Evolutionary conservation across 75 land plant species (phyloP), one percentile per base, ranked within the genome.

Genomic region (Selaginella tamariscina): DNA sequence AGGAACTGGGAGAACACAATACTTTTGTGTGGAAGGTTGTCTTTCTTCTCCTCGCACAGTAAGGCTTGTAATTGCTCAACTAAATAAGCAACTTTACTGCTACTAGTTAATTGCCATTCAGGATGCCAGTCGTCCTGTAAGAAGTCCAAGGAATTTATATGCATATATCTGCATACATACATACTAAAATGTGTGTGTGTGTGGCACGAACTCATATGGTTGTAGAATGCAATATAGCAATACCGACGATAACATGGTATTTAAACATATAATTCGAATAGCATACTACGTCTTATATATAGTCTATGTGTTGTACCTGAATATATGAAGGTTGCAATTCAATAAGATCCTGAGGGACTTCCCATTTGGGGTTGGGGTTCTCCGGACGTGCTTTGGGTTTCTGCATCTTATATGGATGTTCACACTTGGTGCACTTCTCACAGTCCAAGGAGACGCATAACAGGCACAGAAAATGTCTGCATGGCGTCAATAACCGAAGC

Each of bases 331-430:
- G 96, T 56, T 93, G 98, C 65, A 93, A 77, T 72, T 93, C 98
- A 60, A 93, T 93, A 49, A 93, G 96, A 67, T 93, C 98, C 56
- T 93, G 84, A 0, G 98, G 98, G 30, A 93, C 98, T 60, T 95
- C 85, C 98, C 96, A 93, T 73, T 93, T 86, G 21, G 98, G 98
- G 62, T 86, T 86, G 0, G 98, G 98, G 70, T 93, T 93, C 69
- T 93, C 98, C 63, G 96, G 91, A 22, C 98, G 96, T 24, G 98
- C 68, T 72, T 91, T 90, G 56, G 98, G 98, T 71, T 76, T 78
- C 74, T 93, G 91, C 98, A 93, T 93, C 74, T 89, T 83, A 70
- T 93, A 93, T 9, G 72, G 70, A 56, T 83, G 67, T 21, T 79
- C 85, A 82, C 98, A 93, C 2, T 87, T 87, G 26, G 91, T 79